Base-by-base conservation (phyloP, 2,329 filamentous ascomycete species). In the Fusarium albosuccineum region DNA sequence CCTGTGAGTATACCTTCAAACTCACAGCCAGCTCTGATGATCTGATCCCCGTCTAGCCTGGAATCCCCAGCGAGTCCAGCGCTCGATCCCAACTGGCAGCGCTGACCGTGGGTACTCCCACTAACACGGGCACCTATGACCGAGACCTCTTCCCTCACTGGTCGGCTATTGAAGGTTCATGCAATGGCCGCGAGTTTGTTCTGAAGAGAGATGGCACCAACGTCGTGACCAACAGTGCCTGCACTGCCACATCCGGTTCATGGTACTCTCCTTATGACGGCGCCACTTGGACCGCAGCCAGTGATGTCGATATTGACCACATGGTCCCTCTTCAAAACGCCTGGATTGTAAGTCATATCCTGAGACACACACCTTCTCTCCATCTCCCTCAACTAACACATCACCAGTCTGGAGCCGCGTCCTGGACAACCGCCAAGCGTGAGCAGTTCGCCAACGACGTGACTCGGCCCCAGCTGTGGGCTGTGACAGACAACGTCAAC, bases 291-390 rank as follows among this genome's bases (percentile, higher is more conserved):
- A 90, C 87, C 0, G 81, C 82, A 1, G 86, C 91, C 1, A 86
- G 83, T 16, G 91, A 94, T 70, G 77, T 96, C 1, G 92, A 95
- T 70, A 95, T 96, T 62, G 93, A 96, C 76, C 93, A 96, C 76
- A 84, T 96, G 79, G 91, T 97, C 3, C 92, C 93, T 1, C 77
- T 97, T 63, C 90, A 90, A 75, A 93, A 94, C 73, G 92, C 92
- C 6, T 95, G 92, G 92, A 88, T 91, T 64, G 87, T 89, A 69
- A 73, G 83, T 78, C 13, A 3, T 22, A 22, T 37, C 10, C 36
- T n/a, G 14, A 37, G 6, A 14, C 17, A 11, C 30, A 39, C 8
- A 5, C 46, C 11, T 57, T 29, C 16, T n/a, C 26, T 27, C 9
- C 26, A 9, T 14, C n/a, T 13, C 53, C 46, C 48, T 13, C 17